Evolutionary conservation across 441 rosid species (phyloP), one percentile per base, ranked within the genome.

Genomic region (Lepidium campestre): DNA sequence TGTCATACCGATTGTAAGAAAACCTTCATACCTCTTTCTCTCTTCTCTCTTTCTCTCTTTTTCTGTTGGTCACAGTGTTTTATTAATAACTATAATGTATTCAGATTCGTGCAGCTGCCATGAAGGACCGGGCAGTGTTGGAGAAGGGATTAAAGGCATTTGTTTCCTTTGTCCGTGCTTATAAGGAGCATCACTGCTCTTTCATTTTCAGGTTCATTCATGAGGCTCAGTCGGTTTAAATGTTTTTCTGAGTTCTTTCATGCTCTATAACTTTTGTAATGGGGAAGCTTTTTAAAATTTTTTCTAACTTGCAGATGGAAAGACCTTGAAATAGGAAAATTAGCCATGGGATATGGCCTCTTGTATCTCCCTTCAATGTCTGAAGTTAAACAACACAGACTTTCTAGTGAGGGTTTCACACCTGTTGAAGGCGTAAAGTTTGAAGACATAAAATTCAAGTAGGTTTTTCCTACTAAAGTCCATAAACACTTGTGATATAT

Each of bases 261-360:
- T 20, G 22, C 45, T 52, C 32, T 32, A 23, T 35, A 7, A 2
- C 0, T 61, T 37, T 45, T 10, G 44, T 56, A 20, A 41, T 8
- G 13, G 29, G 53, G 59, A 14, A 19, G 14, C 10, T 47, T 12
- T 2, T 15, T 19, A 13, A 1, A 29, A 7, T 42, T 11, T 15
- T 27, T 36, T 32, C 9, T 34, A 61, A 74, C 70, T 48, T 29
- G 36, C 77, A 90, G 98, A 75, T 87, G 90, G 95, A 84, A 85
- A 79, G 89, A 83, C 48, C 96, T 91, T 44, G 95, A 83, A 75
- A 69, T 89, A 67, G 96, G 97, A 72, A 93, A 93, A 78, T 65
- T 93, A 81, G 97, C 91, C 18, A 87, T 89, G 97, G 98, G 97
- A 57, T 83, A 65, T 77, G 98, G 98, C 57, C 82, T 89, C 54